Evolutionary conservation across 2,329 filamentous ascomycete genomes (phyloP).

Genomic region (Aaosphaeria arxii): DNA sequence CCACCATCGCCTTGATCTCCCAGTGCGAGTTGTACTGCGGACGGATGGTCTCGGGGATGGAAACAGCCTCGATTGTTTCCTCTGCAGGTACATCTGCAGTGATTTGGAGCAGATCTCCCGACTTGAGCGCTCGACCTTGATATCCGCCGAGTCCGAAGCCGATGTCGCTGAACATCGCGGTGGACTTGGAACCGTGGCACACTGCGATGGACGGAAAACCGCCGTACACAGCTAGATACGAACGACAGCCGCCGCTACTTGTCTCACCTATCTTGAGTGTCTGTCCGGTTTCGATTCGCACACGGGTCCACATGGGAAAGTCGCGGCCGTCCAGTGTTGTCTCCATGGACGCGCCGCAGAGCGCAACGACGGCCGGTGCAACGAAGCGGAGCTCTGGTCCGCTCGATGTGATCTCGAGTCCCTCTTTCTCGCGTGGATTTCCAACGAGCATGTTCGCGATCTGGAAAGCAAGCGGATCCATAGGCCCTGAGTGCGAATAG

Average conservation of each 20-base stretch:
- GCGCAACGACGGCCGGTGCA: conserved; percentile 52
- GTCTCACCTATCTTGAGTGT: conserved; percentile 55
- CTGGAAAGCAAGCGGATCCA: conserved; percentile 58
- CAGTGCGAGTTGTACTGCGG: conserved; percentile 50
- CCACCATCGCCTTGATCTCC: conserved; percentile 54
- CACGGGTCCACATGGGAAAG: conserved; percentile 55
- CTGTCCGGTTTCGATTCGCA: conserved; percentile 51
- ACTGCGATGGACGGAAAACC: conserved; percentile 53
- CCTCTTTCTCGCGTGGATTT: conserved; percentile 52
- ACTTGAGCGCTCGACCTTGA: conserved; percentile 55
- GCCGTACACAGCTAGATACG: conserved; percentile 58
- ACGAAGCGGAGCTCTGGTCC: conserved; percentile 59
- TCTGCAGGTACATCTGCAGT: conserved; percentile 30
- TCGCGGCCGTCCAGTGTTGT: conserved; percentile 49
- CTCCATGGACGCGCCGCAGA: conserved; percentile 57
- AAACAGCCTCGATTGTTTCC: conserved; percentile 22
- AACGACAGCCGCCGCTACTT: conserved; percentile 49
- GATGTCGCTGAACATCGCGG: conserved; percentile 55
- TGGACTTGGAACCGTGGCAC: conserved; percentile 60
- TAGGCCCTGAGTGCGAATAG: conserved; percentile 59
- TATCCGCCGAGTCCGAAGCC: conserved; percentile 60
- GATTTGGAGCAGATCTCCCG: conserved; percentile 53
- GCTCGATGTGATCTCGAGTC: conserved; percentile 58
- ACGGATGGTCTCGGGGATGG: conserved; percentile 45
- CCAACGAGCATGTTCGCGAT: conserved; percentile 60